Evolutionary conservation across 225 moss, liverwort and hornwort species (phyloP).

Genomic region (Pleurozium schreberi): DNA sequence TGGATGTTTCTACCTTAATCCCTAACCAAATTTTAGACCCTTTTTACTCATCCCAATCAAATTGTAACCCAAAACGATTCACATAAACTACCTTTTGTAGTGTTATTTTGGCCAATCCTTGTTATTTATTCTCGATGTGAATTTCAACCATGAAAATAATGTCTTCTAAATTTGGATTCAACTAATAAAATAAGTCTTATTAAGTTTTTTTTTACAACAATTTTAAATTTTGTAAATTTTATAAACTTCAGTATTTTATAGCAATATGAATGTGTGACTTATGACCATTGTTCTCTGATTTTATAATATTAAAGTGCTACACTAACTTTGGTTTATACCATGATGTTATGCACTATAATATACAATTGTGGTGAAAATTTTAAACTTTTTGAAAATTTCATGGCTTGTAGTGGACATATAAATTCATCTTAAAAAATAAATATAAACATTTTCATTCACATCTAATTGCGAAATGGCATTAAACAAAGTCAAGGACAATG

Average conservation of each 20-base stretch:
- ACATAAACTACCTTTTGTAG: accelerated
- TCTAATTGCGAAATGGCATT: background rate
- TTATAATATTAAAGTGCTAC: background rate
- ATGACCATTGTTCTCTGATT: background rate
- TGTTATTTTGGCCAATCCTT: background rate
- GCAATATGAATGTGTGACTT: background rate
- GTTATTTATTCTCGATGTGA: background rate
- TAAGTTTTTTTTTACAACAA: accelerated
- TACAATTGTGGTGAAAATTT: no score
- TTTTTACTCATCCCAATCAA: no score
- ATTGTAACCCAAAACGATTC: no score
- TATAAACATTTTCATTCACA: background rate
- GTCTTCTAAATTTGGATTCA: no score
- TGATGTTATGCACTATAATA: background rate
- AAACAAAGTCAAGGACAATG: background rate
- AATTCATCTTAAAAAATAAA: background rate
- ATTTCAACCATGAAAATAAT: no score
- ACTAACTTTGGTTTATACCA: background rate
- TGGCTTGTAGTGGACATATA: background rate
- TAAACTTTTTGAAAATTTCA: background rate
- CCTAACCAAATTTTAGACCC: no score
- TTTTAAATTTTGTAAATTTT: background rate
- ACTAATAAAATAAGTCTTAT: no score
- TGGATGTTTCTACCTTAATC: no score
- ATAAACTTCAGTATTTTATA: no score